Percentiles rank a stretch among this genome's conserved stretches.
Conservation (phyloP, 2,329 filamentous ascomycete genomes). For the Biscogniauxia sp. region DNA sequence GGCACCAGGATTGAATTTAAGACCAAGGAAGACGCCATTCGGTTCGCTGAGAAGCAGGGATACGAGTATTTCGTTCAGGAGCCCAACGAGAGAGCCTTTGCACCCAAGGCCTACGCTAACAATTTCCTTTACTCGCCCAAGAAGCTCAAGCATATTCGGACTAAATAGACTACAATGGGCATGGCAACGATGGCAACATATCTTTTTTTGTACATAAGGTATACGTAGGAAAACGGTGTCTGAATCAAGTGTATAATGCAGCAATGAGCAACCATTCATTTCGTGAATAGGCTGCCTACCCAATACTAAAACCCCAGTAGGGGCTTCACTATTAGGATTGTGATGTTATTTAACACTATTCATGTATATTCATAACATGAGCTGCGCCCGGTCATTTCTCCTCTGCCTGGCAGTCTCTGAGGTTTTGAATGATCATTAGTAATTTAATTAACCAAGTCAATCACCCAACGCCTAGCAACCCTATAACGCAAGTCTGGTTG, state of each 20-base stretch:
- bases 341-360: neutral
- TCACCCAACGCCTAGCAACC: neutral
- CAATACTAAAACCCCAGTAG: neutral
- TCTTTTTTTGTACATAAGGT: conserved; percentile 16
- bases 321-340: too few relatives aligned
- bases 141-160: conserved; percentile 84
- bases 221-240: conserved; percentile 17
- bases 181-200: neutral
- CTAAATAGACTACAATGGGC: conserved; percentile 59
- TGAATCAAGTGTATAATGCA: neutral
- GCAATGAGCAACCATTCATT: too few relatives aligned
- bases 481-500: neutral
- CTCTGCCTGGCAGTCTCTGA: neutral
- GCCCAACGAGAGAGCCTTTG: conserved; percentile 81
- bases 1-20: conserved; percentile 89
- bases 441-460: neutral
- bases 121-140: conserved; percentile 85
- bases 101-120: conserved; percentile 93
- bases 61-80: conserved; percentile 99
- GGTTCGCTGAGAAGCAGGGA: conserved; percentile 96
- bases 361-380: neutral
- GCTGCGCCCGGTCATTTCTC: neutral
- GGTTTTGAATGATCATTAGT: neutral
- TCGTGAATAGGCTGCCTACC: too few relatives aligned
- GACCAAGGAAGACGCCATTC: conserved; percentile 89